phyloP scores from a whole-genome alignment of 139 green algal species.

The Micractinium sp. region DNA sequence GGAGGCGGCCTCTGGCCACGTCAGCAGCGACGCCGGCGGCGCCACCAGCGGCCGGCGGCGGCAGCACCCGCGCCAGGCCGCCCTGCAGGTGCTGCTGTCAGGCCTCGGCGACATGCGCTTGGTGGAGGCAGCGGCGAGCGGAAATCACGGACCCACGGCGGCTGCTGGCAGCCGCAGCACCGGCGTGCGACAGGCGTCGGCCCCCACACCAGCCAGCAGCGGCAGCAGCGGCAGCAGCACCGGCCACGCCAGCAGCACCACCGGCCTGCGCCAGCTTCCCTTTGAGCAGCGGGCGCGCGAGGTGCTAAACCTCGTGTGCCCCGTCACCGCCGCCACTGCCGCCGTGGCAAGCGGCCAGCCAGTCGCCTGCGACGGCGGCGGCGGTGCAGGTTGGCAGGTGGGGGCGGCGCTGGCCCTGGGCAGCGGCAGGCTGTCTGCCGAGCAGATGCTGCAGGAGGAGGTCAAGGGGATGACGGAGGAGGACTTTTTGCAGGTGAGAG shows the following conservation, averaged over 20 bases:
- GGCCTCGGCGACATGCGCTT: too few species aligned
- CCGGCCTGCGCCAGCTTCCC: background rate
- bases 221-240: background rate
- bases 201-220: background rate
- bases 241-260: background rate
- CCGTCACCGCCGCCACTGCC: background rate
- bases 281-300: slow-evolving; percentile 5
- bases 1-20: background rate
- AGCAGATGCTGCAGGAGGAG: background rate
- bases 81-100: too few species aligned
- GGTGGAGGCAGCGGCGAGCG: too few species aligned
- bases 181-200: background rate
- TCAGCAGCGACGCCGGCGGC: background rate
- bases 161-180: background rate
- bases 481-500: background rate
- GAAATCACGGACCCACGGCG: too few species aligned
- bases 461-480: background rate
- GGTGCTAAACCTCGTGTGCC: background rate
- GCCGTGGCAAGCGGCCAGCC: background rate
- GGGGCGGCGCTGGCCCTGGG: background rate
- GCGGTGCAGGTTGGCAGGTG: background rate
- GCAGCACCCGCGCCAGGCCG: too few species aligned
- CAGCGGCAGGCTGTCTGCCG: background rate
- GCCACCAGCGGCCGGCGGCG: background rate
- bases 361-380: background rate